phyloP scores from a whole-genome alignment of 164 flowering plant genomes.

The Stephania yunnanensis region DNA sequence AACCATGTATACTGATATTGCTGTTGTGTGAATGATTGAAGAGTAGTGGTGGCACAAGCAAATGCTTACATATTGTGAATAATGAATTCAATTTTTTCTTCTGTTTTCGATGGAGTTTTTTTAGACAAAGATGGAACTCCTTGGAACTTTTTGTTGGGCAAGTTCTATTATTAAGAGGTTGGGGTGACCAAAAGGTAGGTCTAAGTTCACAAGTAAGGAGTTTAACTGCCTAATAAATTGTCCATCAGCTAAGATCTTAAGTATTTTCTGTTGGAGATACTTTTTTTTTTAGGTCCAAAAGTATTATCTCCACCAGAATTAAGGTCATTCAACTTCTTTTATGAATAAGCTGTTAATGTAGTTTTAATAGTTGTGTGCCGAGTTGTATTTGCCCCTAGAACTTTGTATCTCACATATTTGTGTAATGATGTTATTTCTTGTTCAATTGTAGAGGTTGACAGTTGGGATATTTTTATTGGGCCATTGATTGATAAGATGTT shows the following conservation, averaged over 20 bases:
- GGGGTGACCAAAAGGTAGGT: too few species aligned
- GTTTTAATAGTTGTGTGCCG: not conserved
- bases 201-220: too few species aligned
- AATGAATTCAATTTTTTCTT: too few species aligned
- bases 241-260: too few species aligned
- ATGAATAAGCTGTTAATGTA: not conserved
- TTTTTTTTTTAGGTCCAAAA: not conserved
- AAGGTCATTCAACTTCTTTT: not conserved
- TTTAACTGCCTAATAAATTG: too few species aligned
- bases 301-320: not conserved
- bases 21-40: too few species aligned
- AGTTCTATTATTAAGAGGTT: too few species aligned
- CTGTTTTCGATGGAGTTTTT: too few species aligned
- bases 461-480: conserved; percentile 53
- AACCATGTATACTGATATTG: not conserved
- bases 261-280: not conserved
- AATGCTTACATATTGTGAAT: too few species aligned
- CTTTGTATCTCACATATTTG: not conserved
- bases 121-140: too few species aligned
- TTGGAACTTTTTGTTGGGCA: too few species aligned
- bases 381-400: not conserved
- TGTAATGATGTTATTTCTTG: conserved; percentile 3
- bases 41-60: too few species aligned
- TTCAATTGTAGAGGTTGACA: conserved; percentile 46
- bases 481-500: conserved; percentile 73